Percentiles rank a stretch among this genome's conserved stretches.
Conservation (phyloP, 1,284 basidiomycete species). For the Naganishia sp. region DNA sequence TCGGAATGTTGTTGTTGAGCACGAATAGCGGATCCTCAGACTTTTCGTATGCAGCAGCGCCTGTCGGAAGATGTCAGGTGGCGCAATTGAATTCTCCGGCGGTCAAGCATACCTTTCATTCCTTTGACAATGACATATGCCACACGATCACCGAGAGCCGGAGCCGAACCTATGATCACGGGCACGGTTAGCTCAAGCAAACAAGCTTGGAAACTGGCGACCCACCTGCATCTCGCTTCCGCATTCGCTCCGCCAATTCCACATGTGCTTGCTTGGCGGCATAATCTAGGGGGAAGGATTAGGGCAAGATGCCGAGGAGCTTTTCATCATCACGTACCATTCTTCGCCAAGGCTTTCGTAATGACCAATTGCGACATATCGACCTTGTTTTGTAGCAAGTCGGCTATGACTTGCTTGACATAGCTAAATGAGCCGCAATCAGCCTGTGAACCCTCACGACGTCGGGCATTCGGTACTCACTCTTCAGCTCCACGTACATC, state of each 20-base stretch:
- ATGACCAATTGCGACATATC: conserved; percentile 98
- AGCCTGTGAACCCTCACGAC: background rate
- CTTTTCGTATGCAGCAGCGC: conserved; percentile 96
- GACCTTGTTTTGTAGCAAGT: conserved; percentile 89
- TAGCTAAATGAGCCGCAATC: conserved; percentile 62
- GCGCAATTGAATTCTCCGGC: background rate
- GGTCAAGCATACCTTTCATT: conserved; percentile 67
- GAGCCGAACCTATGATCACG: conserved; percentile 69
- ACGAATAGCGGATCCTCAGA: conserved; percentile 95
- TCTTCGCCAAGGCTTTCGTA: conserved; percentile 89
- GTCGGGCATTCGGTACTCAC: conserved; percentile 56
- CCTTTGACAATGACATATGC: conserved; percentile 97
- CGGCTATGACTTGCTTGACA: conserved; percentile 86
- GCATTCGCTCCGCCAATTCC: conserved; percentile 91
- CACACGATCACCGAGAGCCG: conserved; percentile 89
- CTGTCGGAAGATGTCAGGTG: conserved; percentile 52
- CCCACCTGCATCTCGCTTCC: conserved; percentile 82
- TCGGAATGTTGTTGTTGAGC: conserved; percentile 91
- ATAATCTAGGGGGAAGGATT: conserved; percentile 63
- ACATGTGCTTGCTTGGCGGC: conserved; percentile 91
- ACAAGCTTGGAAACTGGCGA: background rate
- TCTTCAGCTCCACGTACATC: conserved; percentile 89
- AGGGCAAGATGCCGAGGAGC: background rate
- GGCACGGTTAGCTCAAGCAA: background rate
- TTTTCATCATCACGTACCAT: conserved; percentile 58